Evolutionary conservation across 1,284 basidiomycete genomes (phyloP).

Genomic region (Peniophora sp.): DNA sequence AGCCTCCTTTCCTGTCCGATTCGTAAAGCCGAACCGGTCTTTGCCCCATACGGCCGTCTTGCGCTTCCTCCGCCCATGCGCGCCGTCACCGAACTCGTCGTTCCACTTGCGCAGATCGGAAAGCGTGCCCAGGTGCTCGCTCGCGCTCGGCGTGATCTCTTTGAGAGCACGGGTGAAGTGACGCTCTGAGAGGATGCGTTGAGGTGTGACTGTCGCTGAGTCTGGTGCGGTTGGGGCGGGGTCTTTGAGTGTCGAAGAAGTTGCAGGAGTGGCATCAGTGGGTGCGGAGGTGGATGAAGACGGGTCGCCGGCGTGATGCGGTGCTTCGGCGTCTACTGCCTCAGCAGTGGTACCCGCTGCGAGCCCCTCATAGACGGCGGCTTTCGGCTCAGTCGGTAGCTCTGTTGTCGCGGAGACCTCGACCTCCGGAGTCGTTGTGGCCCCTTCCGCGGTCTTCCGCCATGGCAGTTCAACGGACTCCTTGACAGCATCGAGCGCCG

Average conservation of each 20-base stretch:
- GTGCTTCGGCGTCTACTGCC: not conserved
- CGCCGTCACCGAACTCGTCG: conserved; percentile 82
- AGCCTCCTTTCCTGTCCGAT: conserved; percentile 26
- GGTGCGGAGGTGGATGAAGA: not conserved
- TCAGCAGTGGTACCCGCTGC: not conserved
- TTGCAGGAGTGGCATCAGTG: conserved; percentile 1
- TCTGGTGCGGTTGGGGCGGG: no score
- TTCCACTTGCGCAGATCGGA: conserved; percentile 86
- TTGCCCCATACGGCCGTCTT: conserved; percentile 67
- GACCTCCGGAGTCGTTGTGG: not conserved
- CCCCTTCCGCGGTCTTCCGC: conserved; percentile 9
- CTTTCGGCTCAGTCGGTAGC: not conserved
- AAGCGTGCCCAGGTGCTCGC: conserved; percentile 73
- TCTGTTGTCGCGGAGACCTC: not conserved
- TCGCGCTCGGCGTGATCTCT: conserved; percentile 83
- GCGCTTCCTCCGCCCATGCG: conserved; percentile 34
- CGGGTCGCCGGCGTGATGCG: not conserved
- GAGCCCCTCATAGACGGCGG: not conserved
- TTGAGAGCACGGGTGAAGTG: conserved; percentile 79
- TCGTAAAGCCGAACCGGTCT: conserved; percentile 65
- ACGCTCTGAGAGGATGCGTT: conserved; percentile 20
- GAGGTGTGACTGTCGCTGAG: not conserved
- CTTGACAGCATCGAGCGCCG: conserved; percentile 84
- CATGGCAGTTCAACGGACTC: conserved; percentile 77
- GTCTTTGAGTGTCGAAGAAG: no score